Evolutionary conservation across 495 filamentous ascomycete genomes (phyloP), one percentile per base, ranked within the genome.

Genomic region (Aspergillus carlsbadensis): DNA sequence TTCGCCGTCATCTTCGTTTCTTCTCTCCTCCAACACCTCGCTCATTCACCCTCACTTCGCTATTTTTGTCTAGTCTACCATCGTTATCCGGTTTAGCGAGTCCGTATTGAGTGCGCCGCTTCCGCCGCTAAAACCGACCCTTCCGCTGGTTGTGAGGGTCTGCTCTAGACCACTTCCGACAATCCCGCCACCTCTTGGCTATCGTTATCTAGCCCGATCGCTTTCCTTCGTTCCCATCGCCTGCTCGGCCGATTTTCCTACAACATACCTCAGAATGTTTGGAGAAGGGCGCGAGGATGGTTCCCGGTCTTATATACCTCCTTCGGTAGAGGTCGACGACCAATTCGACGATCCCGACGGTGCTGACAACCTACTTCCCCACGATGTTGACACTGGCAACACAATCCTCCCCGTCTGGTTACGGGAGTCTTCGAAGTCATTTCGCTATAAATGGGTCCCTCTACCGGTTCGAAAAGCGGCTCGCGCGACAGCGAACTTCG

Each of bases 401-500:
- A 58, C 58, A 26, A 57, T 60, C 34, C 68, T 81, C 33, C 78
- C 79, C 39, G 67, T 82, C 54, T 82, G 79, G 79, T 54, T 81
- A 60, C 77, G 71, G 58, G 78, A 82, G 50, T 81, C 77, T 10
- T 80, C 79, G 50, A 76, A 76, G 44, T 77, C 78, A 1, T 81
- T 80, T 57, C 78, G 68, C 54, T 82, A 75, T 74, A 65, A 66
- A 52, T 82, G 79, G 78, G 71, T 82, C 8, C 79, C 79, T 4
- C 49, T 80, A n/a, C 76, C 74, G 2, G 18, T 81, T 18, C 63
- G 79, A 42, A 78, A 80, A 41, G 73, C 68, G 36, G 77, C 69
- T 41, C 70, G 79, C 48, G 72, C 77, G 10, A 71, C 77, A 14
- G 77, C 71, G 39, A 72, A 72, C 40, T 96, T 90, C 89, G 71